phyloP scores from a whole-genome alignment of 2,329 filamentous ascomycete genomes.

The Pyrenochaeta sp. region DNA sequence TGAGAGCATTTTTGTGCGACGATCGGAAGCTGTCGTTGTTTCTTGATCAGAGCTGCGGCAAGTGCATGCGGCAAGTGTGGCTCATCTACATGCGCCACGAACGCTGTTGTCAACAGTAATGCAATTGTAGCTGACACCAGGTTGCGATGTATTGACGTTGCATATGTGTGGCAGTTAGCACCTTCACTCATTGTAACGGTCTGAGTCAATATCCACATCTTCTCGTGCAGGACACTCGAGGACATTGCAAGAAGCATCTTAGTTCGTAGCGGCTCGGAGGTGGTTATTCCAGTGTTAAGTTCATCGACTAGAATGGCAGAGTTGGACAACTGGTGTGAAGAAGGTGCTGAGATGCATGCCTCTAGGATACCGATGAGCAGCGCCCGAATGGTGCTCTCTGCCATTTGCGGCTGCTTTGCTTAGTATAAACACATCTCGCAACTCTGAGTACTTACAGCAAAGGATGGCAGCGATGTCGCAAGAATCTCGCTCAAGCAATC shows the following conservation, averaged over 20 bases:
- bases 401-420: conserved; percentile 28
- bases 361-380: conserved; percentile 28
- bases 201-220: conserved; percentile 29
- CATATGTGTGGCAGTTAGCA: conserved; percentile 24
- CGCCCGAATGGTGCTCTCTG: conserved; percentile 18
- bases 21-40: conserved; percentile 33
- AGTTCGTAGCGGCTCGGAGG: conserved; percentile 22
- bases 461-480: conserved; percentile 33
- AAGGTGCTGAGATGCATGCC: conserved; percentile 13
- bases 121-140: conserved; percentile 36
- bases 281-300: conserved; percentile 20
- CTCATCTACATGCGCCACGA: conserved; percentile 28
- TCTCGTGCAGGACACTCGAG: conserved; percentile 32
- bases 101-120: conserved; percentile 36
- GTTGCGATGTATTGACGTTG: conserved; percentile 17
- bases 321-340: conserved; percentile 15
- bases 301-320: conserved; percentile 25
- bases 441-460: conserved; percentile 31
- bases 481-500: conserved; percentile 28
- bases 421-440: conserved; percentile 2
- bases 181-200: background rate
- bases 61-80: conserved; percentile 24
- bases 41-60: conserved; percentile 33
- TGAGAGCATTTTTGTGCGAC: conserved; percentile 28
- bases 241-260: conserved; percentile 36